Evolutionary conservation across 495 filamentous ascomycete species (phyloP).

Genomic region (Penicillium cataractarum): DNA sequence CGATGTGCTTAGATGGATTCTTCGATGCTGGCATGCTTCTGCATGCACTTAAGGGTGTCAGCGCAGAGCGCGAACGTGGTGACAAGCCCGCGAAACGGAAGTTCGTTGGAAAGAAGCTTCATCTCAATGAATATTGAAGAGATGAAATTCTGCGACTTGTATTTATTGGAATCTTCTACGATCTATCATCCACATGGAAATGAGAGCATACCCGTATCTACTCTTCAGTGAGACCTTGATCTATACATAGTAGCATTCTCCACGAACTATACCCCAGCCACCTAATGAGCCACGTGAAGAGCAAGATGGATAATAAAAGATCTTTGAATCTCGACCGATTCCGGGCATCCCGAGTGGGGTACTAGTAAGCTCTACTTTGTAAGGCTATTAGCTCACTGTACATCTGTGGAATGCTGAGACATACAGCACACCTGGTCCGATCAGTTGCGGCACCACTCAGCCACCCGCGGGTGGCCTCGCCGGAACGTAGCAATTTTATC

Average conservation of each 20-base stretch:
- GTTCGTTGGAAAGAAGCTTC: conserved; percentile 79
- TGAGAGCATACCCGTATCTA: neutral
- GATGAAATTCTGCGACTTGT: neutral
- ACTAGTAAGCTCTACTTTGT: neutral
- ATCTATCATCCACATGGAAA: neutral
- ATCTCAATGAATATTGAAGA: conserved; percentile 71
- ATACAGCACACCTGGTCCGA: neutral
- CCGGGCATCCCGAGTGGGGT: neutral
- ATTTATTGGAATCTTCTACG: neutral
- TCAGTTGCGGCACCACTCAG: neutral
- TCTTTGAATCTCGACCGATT: neutral
- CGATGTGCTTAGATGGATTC: conserved; percentile 72
- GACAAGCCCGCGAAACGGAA: conserved; percentile 54
- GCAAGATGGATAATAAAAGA: neutral
- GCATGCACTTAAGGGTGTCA: conserved; percentile 75
- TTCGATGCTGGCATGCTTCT: conserved; percentile 94
- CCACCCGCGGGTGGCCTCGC: neutral
- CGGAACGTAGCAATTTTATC: neutral
- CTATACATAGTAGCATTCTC: neutral
- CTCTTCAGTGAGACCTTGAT: neutral
- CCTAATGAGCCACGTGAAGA: no score
- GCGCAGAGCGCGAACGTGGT: conserved; percentile 51
- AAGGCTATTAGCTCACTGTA: neutral
- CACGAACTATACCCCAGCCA: neutral
- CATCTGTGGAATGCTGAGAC: conserved; percentile 2